phyloP scores from a whole-genome alignment of 208 protist genomes.

The Blechomonas ayalai region DNA sequence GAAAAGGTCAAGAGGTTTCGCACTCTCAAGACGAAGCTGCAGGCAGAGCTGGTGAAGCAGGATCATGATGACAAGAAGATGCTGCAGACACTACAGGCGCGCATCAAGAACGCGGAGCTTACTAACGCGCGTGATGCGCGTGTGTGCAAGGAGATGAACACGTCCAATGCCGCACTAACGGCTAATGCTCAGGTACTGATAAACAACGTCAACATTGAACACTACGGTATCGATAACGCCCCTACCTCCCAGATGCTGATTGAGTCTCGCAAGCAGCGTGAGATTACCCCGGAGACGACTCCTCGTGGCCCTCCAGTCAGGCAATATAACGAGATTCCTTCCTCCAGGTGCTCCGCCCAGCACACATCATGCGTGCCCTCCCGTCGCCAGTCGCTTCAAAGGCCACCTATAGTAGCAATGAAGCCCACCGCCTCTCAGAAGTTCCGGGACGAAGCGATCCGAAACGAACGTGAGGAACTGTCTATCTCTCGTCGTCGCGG shows the following conservation, averaged over 20 bases:
- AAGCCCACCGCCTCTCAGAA: constrained; percentile 28
- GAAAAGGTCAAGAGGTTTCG: constrained; percentile 57
- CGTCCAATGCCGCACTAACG: constrained; percentile 51
- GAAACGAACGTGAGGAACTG: constrained; percentile 6
- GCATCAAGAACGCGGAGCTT: constrained; percentile 39
- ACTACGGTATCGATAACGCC: constrained; percentile 65
- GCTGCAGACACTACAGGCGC: constrained; percentile 25
- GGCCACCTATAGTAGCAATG: constrained; percentile 21
- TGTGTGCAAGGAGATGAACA: constrained; percentile 57
- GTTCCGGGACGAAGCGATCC: constrained; percentile 15
- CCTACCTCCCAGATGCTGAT: constrained; percentile 49
- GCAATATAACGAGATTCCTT: constrained; percentile 1
- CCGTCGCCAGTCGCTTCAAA: constrained; percentile 3
- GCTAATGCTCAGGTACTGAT: constrained; percentile 62
- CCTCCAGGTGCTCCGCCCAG: constrained; percentile 8
- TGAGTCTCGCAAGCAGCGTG: constrained; percentile 35
- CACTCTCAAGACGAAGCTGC: constrained; percentile 56
- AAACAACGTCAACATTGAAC: constrained; percentile 63
- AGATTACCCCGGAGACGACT: constrained; percentile 17
- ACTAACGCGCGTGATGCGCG: constrained; percentile 53
- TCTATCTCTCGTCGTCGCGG: constrained; percentile 6
- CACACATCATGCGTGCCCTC: constrained; percentile 14
- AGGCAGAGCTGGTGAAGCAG: constrained; percentile 36
- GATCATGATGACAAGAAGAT: constrained; percentile 26
- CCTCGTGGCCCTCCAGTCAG: neutral